Evolutionary conservation across 2,329 filamentous ascomycete species (phyloP), one percentile per base, ranked within the genome.

Genomic region (Colletotrichum sp.): DNA sequence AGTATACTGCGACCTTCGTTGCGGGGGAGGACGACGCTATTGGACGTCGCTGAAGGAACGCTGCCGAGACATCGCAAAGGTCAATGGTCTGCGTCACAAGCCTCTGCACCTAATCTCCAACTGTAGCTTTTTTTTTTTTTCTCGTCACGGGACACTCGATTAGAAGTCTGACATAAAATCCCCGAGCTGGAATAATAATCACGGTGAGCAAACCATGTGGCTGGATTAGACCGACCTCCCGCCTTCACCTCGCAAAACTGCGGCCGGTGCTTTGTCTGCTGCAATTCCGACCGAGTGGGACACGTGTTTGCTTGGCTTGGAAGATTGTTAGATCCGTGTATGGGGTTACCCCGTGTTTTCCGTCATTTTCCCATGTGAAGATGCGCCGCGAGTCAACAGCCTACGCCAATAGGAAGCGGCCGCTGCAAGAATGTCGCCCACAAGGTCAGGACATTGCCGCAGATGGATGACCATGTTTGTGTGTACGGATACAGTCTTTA

Each of bases 341-440:
- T 62, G 69, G 43, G 15, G 64, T 43, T 68, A 70, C 67, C 67
- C 67, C 67, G 56, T 70, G 56, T 69, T 22, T 56, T 68, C 25
- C 6, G 12, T 58, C 22, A 18, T 28, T 55, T 52, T 75, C 34
- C 65, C 74, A 76, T 76, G 74, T 74, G 74, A 76, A 69, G 48
- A 69, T 66, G 70, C 62, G 8, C 30, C 74, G 43, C 70, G 74
- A 76, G 74, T 74, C 74, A 76, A 76, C n/a, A 18, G n/a, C 58
- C 36, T 48, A 32, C 36, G 34, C 34, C 64, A 68, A 68, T 75
- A 58, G 43, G 39, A 52, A 64, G 9, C 16, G 18, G 27, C 60
- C 48, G 6, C 30, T 27, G 6, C 25, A 22, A 25, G 22, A 34
- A 36, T 15, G 13, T 43, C 28, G 30, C 52, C 32, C 13, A n/a